Conservation (phyloP, 805 yeast genomes). For the Priceomyces melissophilus region DNA sequence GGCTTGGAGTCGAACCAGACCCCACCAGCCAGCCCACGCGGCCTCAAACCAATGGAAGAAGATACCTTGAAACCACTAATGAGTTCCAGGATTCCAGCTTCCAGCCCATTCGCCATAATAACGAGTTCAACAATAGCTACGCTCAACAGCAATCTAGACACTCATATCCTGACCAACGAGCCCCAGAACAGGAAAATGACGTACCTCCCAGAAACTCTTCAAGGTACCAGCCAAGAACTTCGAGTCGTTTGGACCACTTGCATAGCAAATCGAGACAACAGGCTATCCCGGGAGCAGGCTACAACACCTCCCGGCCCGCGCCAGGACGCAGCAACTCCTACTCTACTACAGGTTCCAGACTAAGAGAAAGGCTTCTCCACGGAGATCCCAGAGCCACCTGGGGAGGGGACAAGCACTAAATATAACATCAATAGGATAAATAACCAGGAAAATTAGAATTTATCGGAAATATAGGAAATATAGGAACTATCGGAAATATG, state of each 20-base stretch:
- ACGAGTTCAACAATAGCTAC: slow-evolving; percentile 13
- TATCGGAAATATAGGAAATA: neutral
- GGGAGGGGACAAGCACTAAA: neutral
- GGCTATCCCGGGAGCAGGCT: slow-evolving; percentile 31
- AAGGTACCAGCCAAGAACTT: slow-evolving; percentile 28
- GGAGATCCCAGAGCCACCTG: neutral
- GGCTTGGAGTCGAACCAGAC: slow-evolving; percentile 33
- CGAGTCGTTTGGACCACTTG: slow-evolving; percentile 37
- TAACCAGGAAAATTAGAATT: no score
- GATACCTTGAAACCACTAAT: slow-evolving; percentile 5
- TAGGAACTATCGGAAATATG: neutral
- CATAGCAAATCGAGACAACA: slow-evolving; percentile 39
- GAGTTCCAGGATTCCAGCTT: slow-evolving; percentile 12
- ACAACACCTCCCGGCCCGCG: slow-evolving; percentile 16
- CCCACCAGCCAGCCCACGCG: neutral
- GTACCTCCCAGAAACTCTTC: slow-evolving; percentile 5
- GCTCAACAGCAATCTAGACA: slow-evolving; percentile 5
- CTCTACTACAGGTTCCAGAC: slow-evolving; percentile 24
- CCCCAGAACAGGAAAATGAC: slow-evolving; percentile 3
- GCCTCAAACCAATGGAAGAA: slow-evolving; percentile 1
- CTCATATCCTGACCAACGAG: slow-evolving; percentile 1
- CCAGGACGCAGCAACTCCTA: slow-evolving; percentile 23
- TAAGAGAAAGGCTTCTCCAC: slow-evolving; percentile 27
- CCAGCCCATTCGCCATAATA: slow-evolving; percentile 25
- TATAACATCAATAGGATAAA: neutral